Conservation (phyloP, 306 rosid species). For the apple (Malus domestica) region DNA sequence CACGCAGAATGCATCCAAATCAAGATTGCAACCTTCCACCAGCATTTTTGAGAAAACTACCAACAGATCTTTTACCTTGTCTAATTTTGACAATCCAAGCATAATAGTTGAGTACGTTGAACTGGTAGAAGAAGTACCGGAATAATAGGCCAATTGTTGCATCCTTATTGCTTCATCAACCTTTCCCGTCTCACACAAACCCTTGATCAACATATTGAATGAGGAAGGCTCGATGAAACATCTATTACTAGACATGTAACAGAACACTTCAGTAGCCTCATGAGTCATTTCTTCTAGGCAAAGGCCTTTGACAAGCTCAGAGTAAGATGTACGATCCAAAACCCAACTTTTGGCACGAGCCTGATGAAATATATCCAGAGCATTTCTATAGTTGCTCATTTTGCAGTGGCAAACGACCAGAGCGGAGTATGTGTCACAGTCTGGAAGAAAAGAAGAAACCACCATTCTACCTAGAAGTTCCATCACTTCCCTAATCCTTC, state of each 20-base stretch:
- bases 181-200: constrained; percentile 48
- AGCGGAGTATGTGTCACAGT: constrained; percentile 55
- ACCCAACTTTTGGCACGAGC: constrained; percentile 45
- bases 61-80: constrained; percentile 28
- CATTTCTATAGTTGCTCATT: constrained; percentile 42
- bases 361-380: constrained; percentile 41
- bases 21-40: constrained; percentile 45
- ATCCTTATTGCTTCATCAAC: constrained; percentile 41
- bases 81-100: constrained; percentile 40
- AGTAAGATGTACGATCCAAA: constrained; percentile 56
- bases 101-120: constrained; percentile 46
- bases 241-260: constrained; percentile 51
- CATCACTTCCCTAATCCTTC: constrained; percentile 40
- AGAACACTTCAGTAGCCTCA: constrained; percentile 55
- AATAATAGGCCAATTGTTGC: constrained; percentile 43
- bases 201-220: constrained; percentile 49
- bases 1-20: constrained; percentile 53
- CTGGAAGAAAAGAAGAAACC: constrained; percentile 37
- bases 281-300: constrained; percentile 36
- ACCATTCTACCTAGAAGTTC: constrained; percentile 70
- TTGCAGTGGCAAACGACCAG: constrained; percentile 66
- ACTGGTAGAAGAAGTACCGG: constrained; percentile 42
- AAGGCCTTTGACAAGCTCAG: constrained; percentile 59
- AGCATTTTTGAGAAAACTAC: constrained; percentile 54
- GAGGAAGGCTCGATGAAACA: constrained; percentile 46